Base-by-base conservation (phyloP, 2,329 filamentous ascomycete species). In the Ophiostoma populinum region DNA sequence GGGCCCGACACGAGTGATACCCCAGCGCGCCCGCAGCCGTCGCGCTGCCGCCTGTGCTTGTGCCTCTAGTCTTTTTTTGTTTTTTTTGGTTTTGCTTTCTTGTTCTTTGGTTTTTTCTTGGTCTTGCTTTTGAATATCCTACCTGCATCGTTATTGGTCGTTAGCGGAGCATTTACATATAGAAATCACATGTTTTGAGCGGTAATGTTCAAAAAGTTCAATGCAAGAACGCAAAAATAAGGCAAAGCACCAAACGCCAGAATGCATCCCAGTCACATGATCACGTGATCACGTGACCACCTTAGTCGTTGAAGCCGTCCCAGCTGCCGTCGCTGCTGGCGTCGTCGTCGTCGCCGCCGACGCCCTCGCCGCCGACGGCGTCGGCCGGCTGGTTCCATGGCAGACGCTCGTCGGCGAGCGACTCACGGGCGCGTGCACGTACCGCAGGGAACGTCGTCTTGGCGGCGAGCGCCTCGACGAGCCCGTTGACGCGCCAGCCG, bases 371-470 rank as follows among this genome's bases (percentile, higher is more conserved):
- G 46, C 45, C 25, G 24, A 46, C 21, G 7, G 35, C 16, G 19
- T 19, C 25, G 2, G 17, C 18, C 17, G 46, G 59, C 44, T 51
- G 54, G 51, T 74, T 81, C 52, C 70, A 70, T 33, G 70, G 67
- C 51, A 93, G 55, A 44, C 83, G 66, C 46, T 78, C 75, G 52
- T 95, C 87, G 2, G 62, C 65, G 40, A 92, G 55, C 17, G 72
- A 68, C 46, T 87, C 81, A 41, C 62, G 65, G 1, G 76, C 78
- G 48, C 79, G 70, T 42, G 61, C 62, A 48, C 81, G 70, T 35
- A 92, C 73, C 17, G 72, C 67, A 57, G 85, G 90, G 37, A 75
- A 75, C 27, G 69, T 67, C 26, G 68, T 73, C 38, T 62, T 55
- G 45, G 60, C 58, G 31, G 61, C 60, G 48, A 82, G 53, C 32